phyloP scores from a whole-genome alignment of 1,284 basidiomycete genomes.

The Pseudomicrostroma phylloplanum region DNA sequence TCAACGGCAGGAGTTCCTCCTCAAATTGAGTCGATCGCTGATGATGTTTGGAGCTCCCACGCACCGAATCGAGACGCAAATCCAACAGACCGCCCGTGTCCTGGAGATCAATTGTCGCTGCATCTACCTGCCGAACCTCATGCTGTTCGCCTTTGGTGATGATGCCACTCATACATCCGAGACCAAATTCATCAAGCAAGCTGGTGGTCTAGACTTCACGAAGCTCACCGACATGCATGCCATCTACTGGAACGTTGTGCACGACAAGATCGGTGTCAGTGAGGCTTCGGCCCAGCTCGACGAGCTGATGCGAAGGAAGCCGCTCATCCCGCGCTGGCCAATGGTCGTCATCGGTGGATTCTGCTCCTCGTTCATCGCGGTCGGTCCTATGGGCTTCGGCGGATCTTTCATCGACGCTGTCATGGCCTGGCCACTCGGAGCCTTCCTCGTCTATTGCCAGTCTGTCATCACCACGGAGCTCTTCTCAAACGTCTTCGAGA shows the following conservation, averaged over 20 bases:
- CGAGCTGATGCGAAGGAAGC: conserved; percentile 63
- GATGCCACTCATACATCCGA: conserved; percentile 74
- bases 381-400: conserved; percentile 53
- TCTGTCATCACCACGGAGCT: conserved; percentile 58
- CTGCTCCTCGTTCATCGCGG: conserved; percentile 68
- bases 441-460: conserved; percentile 58
- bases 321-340: conserved; percentile 52
- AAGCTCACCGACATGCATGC: conserved; percentile 63
- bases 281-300: conserved; percentile 71
- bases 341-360: conserved; percentile 71
- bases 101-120: conserved; percentile 76
- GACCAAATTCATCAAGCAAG: conserved; percentile 59
- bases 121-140: conserved; percentile 78
- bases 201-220: conserved; percentile 41
- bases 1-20: conserved; percentile 78
- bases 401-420: conserved; percentile 76
- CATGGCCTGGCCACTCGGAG: conserved; percentile 69
- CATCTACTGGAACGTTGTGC: conserved; percentile 81
- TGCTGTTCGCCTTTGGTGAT: conserved; percentile 61
- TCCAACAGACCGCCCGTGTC: conserved; percentile 75
- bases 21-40: conserved; percentile 79
- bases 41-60: conserved; percentile 95
- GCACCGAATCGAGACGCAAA: conserved; percentile 78
- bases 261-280: conserved; percentile 74
- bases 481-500: conserved; percentile 81